These are phyloP conservation scores for Fusarium subtropicale DNA, from an alignment of 2,329 filamentous ascomycete genomes.

Conservation along the genomic window DNA sequence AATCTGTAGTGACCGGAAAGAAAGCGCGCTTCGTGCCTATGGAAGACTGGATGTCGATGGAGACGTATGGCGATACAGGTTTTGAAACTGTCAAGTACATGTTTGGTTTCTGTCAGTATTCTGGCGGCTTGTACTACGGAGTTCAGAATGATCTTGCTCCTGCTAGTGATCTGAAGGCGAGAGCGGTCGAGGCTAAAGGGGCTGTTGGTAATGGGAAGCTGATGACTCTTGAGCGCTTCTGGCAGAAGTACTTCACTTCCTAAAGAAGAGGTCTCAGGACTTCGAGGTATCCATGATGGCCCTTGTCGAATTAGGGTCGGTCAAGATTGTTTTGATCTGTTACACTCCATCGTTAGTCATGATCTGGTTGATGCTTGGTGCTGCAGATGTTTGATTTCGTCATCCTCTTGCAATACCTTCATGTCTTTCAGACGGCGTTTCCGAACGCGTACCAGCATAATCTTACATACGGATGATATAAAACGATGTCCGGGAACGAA, in stretches of 20 bases:
- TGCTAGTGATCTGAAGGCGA: conserved; percentile 48
- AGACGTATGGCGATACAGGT: conserved; percentile 49
- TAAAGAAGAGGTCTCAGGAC: not conserved
- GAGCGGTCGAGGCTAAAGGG: conserved; percentile 45
- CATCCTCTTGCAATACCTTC: not conserved
- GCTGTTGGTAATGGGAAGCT: conserved; percentile 37
- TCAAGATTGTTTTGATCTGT: not conserved
- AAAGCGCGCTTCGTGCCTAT: conserved; percentile 49
- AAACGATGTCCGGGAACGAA: not conserved
- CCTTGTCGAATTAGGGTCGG: not conserved
- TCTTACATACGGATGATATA: not conserved
- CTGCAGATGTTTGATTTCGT: not conserved
- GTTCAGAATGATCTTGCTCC: conserved; percentile 44
- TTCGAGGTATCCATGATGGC: too few relatives aligned
- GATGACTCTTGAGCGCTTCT: conserved; percentile 44
- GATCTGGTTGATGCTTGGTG: not conserved
- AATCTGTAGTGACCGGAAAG: conserved; percentile 47
- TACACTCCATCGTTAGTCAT: not conserved
- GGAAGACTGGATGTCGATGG: conserved; percentile 50
- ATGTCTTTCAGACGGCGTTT: not conserved
- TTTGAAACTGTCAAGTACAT: conserved; percentile 54
- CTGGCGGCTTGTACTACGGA: conserved; percentile 51
- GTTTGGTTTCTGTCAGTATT: conserved; percentile 53
- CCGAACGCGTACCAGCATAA: too few relatives aligned
- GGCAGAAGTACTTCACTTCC: conserved; percentile 40